Percentiles rank a stretch among this genome's conserved stretches.
Evolutionary conservation across 306 rosid genomes (phyloP).

Genomic region (Ochetophila trinervis): DNA sequence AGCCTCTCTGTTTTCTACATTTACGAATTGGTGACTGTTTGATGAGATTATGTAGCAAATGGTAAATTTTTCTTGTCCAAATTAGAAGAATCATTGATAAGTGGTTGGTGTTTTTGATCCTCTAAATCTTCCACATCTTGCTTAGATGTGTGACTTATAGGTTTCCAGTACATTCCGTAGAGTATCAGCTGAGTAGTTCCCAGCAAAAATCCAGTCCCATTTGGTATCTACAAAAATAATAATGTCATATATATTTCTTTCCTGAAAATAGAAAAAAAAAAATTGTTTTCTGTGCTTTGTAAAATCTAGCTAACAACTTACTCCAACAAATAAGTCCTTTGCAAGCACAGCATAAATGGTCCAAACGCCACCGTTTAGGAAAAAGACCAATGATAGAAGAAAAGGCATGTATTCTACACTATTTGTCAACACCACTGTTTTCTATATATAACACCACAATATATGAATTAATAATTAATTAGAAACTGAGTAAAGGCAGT

Average conservation of each 20-base stretch:
- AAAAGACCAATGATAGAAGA: conserved; percentile 29
- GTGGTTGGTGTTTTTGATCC: conserved; percentile 17
- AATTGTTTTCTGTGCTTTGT: no score
- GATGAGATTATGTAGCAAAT: no score
- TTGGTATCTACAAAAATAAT: conserved; percentile 29
- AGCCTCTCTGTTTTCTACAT: no score
- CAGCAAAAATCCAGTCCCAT: conserved; percentile 32
- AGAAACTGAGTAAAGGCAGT: no score
- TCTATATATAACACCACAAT: conserved; percentile 10
- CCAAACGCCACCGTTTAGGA: conserved; percentile 36
- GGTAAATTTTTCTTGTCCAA: not conserved
- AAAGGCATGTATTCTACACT: conserved; percentile 40
- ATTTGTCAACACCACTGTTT: conserved; percentile 28
- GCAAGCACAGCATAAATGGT: conserved; percentile 29
- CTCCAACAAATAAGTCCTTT: conserved; percentile 35
- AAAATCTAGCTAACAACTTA: conserved; percentile 7
- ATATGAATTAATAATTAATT: not conserved
- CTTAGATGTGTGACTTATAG: conserved; percentile 9
- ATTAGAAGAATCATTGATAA: conserved; percentile 10
- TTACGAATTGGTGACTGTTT: no score
- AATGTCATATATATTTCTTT: not conserved
- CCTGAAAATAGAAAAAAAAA: no score
- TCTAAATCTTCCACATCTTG: conserved; percentile 10
- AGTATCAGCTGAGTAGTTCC: conserved; percentile 33
- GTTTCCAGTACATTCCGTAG: conserved; percentile 33